Base-by-base conservation (phyloP, 495 filamentous ascomycete genomes). In the Podospora australis region DNA sequence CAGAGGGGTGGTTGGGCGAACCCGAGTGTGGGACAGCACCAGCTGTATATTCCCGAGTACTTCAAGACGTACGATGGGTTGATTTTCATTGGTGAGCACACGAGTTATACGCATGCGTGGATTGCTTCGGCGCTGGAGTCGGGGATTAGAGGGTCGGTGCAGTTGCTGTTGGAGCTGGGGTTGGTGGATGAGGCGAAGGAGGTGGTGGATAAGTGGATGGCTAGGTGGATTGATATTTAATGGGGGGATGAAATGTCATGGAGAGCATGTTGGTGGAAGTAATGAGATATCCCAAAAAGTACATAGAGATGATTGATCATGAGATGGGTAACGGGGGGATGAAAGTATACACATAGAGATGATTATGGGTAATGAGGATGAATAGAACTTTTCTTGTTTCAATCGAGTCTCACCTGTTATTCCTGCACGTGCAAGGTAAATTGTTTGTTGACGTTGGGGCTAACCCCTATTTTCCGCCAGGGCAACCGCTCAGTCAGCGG, bases 51-150 rank as follows among this genome's bases (percentile, higher is more conserved):
- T 13, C 83, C 83, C 0, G 79, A 82, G 44, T 86, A 81, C 48
- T 86, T 82, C 49, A 72, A 83, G 60, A 86, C 83, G 0, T 79
- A 85, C 57, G 72, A 76, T 34, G 76, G 77, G 45, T 78, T 80
- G 29, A 77, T 86, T 29, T 86, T 86, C 43, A 69, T 86, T 4
- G 83, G 83, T 13, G 82, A 87, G 64, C 82, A 86, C 58, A 86
- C 82, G 1, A 78, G 75, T 39, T 86, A 83, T 62, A 86, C 83
- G n/a, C 82, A 86, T 57, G 81, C 81, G 4, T 87, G 83, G 83
- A 84, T 87, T 39, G 79, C 81, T 20, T 77, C 75, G 2, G 82
- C 82, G 5, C 60, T 87, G 22, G 82, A 86, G 58, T 80, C 77
- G 16, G 83, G 79, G 0, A 79, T 86, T 17, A 66, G 83, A 0